A percentile compares a stretch with the other conserved stretches of the same genome.
These are phyloP conservation scores for Ascocoryne sarcoides DNA, from an alignment of 2,329 filamentous ascomycete species.

Conservation along the genomic window DNA sequence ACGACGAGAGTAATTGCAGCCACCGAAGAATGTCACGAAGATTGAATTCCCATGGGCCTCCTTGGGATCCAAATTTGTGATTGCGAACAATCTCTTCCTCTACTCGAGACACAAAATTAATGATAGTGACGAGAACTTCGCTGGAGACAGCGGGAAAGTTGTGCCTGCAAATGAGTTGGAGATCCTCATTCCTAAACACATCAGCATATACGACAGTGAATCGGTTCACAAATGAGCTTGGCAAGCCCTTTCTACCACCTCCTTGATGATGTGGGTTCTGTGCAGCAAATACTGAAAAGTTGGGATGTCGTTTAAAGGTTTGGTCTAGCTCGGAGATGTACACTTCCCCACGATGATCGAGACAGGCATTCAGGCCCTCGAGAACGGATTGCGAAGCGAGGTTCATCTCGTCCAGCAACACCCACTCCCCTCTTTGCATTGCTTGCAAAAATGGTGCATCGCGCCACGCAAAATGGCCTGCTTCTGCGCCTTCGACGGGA, in stretches of 20 bases:
- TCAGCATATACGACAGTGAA: slow-evolving; percentile 98
- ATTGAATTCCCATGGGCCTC: slow-evolving; percentile 92
- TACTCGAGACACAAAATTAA: slow-evolving; percentile 72
- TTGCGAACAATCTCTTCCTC: slow-evolving; percentile 60
- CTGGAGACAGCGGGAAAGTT: slow-evolving; percentile 59
- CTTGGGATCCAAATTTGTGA: slow-evolving; percentile 50
- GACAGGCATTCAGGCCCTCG: slow-evolving; percentile 90
- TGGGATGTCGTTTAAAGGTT: slow-evolving; percentile 78
- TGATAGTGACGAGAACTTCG: slow-evolving; percentile 56
- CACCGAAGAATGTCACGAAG: slow-evolving; percentile 83
- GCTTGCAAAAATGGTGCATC: slow-evolving; percentile 92
- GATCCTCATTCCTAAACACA: slow-evolving; percentile 71
- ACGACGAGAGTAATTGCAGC: slow-evolving; percentile 61
- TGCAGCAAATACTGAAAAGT: slow-evolving; percentile 92
- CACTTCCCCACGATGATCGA: slow-evolving; percentile 92
- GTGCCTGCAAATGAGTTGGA: slow-evolving; percentile 71
- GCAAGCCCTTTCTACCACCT: slow-evolving; percentile 87
- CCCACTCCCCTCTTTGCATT: slow-evolving; percentile 96
- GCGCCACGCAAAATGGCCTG: slow-evolving; percentile 88
- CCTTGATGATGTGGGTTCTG: slow-evolving; percentile 98
- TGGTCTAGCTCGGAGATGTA: slow-evolving; percentile 94
- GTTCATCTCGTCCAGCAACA: slow-evolving; percentile 97
- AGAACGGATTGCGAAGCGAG: slow-evolving; percentile 92
- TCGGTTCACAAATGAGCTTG: slow-evolving; percentile 92
- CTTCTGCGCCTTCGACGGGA: slow-evolving; percentile 83